Base-by-base conservation (phyloP, 2,329 filamentous ascomycete genomes). In the Tolypocladium paradoxum region DNA sequence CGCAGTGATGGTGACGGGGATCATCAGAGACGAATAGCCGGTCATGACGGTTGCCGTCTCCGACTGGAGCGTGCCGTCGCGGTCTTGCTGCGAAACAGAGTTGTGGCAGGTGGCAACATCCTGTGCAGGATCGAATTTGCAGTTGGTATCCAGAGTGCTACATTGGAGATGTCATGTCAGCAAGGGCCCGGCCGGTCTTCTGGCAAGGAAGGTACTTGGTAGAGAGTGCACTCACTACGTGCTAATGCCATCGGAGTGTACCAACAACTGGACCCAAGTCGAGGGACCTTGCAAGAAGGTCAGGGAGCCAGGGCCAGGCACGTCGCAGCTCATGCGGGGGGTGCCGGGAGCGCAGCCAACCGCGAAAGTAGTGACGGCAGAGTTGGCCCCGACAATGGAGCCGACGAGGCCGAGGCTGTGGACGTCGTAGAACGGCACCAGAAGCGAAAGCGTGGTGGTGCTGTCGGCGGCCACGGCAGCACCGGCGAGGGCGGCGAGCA, bases 1-100 rank as follows among this genome's bases (percentile, higher is more conserved):
- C 18, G 66, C 68, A 20, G 70, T 72, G 51, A 73, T 56, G 35
- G 68, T 69, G 27, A 73, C 64, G 53, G 68, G 62, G 14, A 58
- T 34, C 38, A 64, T 56, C 22, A 53, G 9, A 0, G 51, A 22
- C n/a, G 50, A 50, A 54, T 68, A 64, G 22, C 55, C 59, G 4
- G 58, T 56, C 7, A 58, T 46, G 14, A 53, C 48, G 33, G 31
- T 53, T 12, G 45, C 24, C 9, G 51, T 54, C 37, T 36, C 52
- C 9, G 48, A 52, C n/a, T 49, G 43, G 20, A 38, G 14, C 12
- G 48, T 52, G 22, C 35, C 27, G 22, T 49, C 50, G 16, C 38
- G 48, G 35, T 56, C n/a, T 3, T 36, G 51, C 14, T 43, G n/a
- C 18, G 46, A 33, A n/a, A 56, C 36, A 8, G 47, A 50, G 29